Evolutionary conservation across 192 early-diverging fungal species (phyloP).

Genomic region (Lobulomyces angularis): DNA sequence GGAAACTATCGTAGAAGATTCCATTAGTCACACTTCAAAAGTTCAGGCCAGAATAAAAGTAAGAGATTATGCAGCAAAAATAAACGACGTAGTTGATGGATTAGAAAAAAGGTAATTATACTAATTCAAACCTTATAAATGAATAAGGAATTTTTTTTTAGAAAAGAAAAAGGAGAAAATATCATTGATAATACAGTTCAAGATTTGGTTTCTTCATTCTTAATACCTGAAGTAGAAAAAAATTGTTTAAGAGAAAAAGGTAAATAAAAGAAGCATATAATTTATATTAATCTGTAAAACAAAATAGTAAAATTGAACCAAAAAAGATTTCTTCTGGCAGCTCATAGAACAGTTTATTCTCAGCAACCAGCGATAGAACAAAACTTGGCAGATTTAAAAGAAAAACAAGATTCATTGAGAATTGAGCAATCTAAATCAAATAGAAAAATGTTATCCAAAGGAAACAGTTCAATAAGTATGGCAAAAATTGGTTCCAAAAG

Average conservation of each 20-base stretch:
- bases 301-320: conserved; percentile 31
- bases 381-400: background rate
- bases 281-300: background rate
- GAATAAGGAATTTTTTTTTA: background rate
- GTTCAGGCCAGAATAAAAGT: conserved; percentile 28
- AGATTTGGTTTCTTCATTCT: conserved; percentile 39
- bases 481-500: too few relatives aligned
- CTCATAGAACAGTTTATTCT: conserved; percentile 20
- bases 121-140: background rate
- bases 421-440: too few relatives aligned
- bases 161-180: conserved; percentile 5
- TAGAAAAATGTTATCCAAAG: too few relatives aligned
- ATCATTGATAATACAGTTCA: conserved; percentile 19
- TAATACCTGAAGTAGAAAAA: conserved; percentile 44
- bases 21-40: conserved; percentile 21
- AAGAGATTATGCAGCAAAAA: conserved; percentile 28
- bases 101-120: conserved; percentile 14
- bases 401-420: too few relatives aligned
- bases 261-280: conserved; percentile 6
- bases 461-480: too few relatives aligned
- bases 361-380: conserved; percentile 5
- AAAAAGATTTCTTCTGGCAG: conserved; percentile 30
- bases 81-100: conserved; percentile 14
- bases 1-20: conserved; percentile 30
- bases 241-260: conserved; percentile 28